Evolutionary conservation across 805 yeast genomes (phyloP), one percentile per base, ranked within the genome.

Genomic region (Candida oleophila): DNA sequence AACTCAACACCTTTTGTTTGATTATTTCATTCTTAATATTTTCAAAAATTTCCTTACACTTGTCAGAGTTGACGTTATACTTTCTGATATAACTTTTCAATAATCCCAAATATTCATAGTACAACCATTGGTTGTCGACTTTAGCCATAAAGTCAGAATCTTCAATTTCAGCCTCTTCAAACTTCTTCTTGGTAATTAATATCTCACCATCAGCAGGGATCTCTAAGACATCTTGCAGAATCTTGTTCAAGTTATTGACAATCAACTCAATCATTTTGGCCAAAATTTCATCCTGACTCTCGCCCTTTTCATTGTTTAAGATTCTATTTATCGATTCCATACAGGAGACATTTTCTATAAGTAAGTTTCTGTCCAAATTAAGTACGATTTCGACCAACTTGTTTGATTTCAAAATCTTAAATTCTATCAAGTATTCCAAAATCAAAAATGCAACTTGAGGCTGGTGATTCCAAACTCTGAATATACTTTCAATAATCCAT

Each of bases 361-460:
- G 61, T 43, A 72, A 65, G 49, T 70, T 69, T 46, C 52, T 45
- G 11, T 57, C 55, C 37, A 59, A 44, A 14, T 57, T 57, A 15
- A 70, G 57, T 15, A 62, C 58, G 47, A 62, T 57, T 30, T 51
- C 53, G 18, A 71, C 51, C 42, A 72, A 56, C 42, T 51, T 49
- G 30, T 57, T 55, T 3, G 71, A 59, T 43, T 61, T 52, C 49
- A 72, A 53, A n/a, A 72, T 59, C 35, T 53, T 61, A 51, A 64
- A 67, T 47, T 71, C 76, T 41, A 71, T 66, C 55, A 72, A 66
- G 49, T 65, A 70, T 45, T 71, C 77, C 51, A 72, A 60, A 22
- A 69, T 68, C 51, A 72, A 62, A 48, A 72, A 72, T 11, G 69
- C 64, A 32, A 71, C 74, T 50, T 72, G 77, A 1, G 77, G 77